phyloP scores from a whole-genome alignment of 2,329 filamentous ascomycete species.

The Davidsoniella eucalypti region DNA sequence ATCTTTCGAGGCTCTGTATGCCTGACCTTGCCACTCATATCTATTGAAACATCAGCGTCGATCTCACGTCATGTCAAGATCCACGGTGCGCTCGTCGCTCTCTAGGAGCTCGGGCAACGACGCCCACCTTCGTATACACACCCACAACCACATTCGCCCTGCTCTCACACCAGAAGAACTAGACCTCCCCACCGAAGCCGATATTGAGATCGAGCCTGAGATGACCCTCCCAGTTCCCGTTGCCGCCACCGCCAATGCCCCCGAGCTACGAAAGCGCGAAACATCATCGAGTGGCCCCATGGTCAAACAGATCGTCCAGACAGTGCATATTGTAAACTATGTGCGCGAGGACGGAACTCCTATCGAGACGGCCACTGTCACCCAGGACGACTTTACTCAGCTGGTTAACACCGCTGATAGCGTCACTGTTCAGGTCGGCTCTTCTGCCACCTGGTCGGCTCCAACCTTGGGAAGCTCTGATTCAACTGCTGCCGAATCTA shows the following conservation, averaged over 20 bases:
- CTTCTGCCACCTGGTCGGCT: conserved; percentile 3
- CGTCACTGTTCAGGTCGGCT: conserved; percentile 19
- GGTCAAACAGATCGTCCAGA: conserved; percentile 34
- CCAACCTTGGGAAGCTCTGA: background rate
- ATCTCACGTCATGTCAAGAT: conserved; percentile 9
- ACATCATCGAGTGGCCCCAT: conserved; percentile 10
- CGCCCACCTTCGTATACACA: conserved; percentile 7
- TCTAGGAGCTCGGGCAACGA: conserved; percentile 4
- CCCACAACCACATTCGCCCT: conserved; percentile 11
- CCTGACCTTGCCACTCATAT: conserved; percentile 10
- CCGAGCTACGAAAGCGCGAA: conserved; percentile 6
- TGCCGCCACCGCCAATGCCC: background rate
- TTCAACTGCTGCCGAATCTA: background rate
- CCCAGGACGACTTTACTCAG: conserved; percentile 23
- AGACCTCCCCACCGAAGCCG: background rate
- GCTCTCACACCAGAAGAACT: background rate
- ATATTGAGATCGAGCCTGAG: background rate
- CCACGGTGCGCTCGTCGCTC: conserved; percentile 8
- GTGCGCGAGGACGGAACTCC: conserved; percentile 32
- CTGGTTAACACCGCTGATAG: conserved; percentile 22
- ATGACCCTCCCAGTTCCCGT: background rate
- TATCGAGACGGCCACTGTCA: conserved; percentile 28
- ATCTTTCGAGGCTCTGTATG: conserved; percentile 6
- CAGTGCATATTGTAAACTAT: conserved; percentile 36
- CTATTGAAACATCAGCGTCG: background rate